Base-by-base conservation (phyloP, 495 filamentous ascomycete genomes). In the Neurospora pannonica region DNA sequence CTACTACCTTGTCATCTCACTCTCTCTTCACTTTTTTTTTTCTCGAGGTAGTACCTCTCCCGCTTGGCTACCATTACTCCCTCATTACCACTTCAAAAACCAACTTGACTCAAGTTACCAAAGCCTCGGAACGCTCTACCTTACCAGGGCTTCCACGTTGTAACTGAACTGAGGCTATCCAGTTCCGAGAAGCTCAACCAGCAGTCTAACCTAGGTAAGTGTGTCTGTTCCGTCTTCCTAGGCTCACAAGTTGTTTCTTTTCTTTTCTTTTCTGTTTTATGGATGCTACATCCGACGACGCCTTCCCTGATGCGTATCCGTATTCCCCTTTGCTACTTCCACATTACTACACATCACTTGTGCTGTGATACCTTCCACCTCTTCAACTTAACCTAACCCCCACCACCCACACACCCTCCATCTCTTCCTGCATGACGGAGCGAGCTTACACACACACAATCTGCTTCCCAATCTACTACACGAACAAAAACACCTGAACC, bases 171-270 rank as follows among this genome's bases (percentile, higher is more conserved):
- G 70, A 60, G 48, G 24, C 48, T 31, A 17, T 62, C 24, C 24
- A 67, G 28, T 36, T 60, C 48, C 48, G 21, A 28, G 48, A 28
- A 60, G 48, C 48, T 54, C 48, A 60, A 28, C 24, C 24, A 19
- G 15, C 54, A 67, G 7, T 31, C 54, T 31, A 67, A 67, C 28
- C 28, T 75, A 73, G 76, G 78, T 78, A 77, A 78, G 78, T 74
- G 38, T 73, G 72, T 43, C 38, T 40, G 71, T 38, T 54, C 38
- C 72, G 46, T 71, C 60, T 72, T 28, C 72, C 31, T 67, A 28
- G 54, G 54, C 54, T 67, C 54, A 8, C 48, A 24, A 15, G 17
- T 73, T 62, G 72, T 73, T 72, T 73, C 71, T 76, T 71, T 75
- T 40, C 71, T 76, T 71, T 75, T 40, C 70, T 75, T 10, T 74